Base-by-base conservation (phyloP, 179 eudicot species). In the Silene noctiflora region DNA sequence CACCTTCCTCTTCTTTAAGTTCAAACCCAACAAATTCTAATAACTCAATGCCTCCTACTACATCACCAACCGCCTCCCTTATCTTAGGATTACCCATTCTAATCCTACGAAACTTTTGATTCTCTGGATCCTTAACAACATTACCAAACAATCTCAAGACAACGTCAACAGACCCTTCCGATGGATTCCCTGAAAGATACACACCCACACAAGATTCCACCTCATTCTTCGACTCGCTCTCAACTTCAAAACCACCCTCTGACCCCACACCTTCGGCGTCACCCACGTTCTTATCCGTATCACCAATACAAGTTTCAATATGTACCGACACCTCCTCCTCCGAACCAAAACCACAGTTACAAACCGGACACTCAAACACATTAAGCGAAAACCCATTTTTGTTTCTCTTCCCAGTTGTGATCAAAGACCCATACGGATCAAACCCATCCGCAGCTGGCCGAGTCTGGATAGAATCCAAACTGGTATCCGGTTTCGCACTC, bases 61-160 rank as follows among this genome's bases (percentile, higher is more conserved):
- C 89, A 20, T 93, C 98, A 74, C 89, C 87, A 46, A 95, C 75
- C 51, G 97, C 96, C 84, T 93, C 99, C 81, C 86, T 90, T 44
- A 95, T 95, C 90, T 95, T 95, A 0, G 90, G 91, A 82, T 95
- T 95, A 68, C 99, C 84, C 88, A 91, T 85, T 76, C 99, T 86
- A 48, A 95, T 75, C 83, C 84, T 91, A 29, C 98, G 87, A 63
- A 95, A 95, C 83, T 95, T 95, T 6, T 80, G 80, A 89, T 95
- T 95, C 62, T 85, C 91, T 0, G 97, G 94, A 25, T 95, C 99
- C 83, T 84, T 87, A 19, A 88, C 87, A n/a, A 89, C 67, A 83
- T 95, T 95, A 70, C 81, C 79, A 80, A 95, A 82, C 76, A 95
- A 81, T 76, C 84, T 88, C 70, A 89, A 74, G 16, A 95, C 79